Base-by-base conservation (phyloP, 116 monocot species). In the Trichopus zeylanicus region DNA sequence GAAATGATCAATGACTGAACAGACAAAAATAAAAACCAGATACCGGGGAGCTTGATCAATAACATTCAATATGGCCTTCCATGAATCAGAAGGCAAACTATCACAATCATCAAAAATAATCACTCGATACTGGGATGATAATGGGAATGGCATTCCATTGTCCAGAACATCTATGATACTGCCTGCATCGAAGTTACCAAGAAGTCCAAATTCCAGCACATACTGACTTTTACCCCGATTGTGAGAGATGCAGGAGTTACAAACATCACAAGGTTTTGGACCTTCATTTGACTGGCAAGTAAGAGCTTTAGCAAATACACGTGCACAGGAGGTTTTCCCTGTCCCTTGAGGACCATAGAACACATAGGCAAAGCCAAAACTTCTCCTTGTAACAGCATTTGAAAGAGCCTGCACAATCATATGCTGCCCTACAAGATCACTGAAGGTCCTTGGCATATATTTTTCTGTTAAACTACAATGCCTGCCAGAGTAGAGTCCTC, bases 321-420 rank as follows among this genome's bases (percentile, higher is more conserved):
- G 74, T 49, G 81, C 86, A 55, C 80, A 81, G 9, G 86, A 86
- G 22, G 86, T 74, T 65, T 86, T 86, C 8, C 86, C 86, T 18
- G 86, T 81, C 9, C 86, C 86, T 68, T 78, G 74, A 64, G 78
- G 69, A 18, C 86, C 86, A 56, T 86, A 78, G 46, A 86, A 81
- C 20, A 86, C 72, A 70, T 86, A 86, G 33, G 81, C 35, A 28
- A 78, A 55, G 18, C 86, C 81, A 72, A 86, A 64, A 57, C 72
- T 81, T 63, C 70, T 68, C 66, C 70, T 81, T 51, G 73, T 54
- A 49, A 78, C 53, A 34, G 86, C 75, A 69, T 86, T 86, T 42
- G 81, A 69, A 61, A 86, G 78, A 48, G 78, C 86, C 59, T 86
- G 86, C 7, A 81, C 78, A 11, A 78, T 78, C 72, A 86, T 72